Evolutionary conservation across 2,329 filamentous ascomycete species (phyloP), one percentile per base, ranked within the genome.

Genomic region (Diaporthe longicolla): DNA sequence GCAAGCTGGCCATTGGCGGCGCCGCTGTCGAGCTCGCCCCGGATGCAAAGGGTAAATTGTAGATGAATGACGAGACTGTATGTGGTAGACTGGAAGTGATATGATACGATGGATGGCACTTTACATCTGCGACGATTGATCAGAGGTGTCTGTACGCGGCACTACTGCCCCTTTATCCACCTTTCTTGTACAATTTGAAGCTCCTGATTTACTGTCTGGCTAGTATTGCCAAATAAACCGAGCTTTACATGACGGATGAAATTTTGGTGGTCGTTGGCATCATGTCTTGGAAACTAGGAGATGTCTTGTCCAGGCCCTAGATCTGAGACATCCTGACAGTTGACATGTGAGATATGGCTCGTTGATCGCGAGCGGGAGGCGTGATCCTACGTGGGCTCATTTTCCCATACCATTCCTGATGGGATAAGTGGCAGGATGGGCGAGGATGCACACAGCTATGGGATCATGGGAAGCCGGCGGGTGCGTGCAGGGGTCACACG

Each of bases 1-100:
- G 95, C 80, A 97, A 97, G 89, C 86, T 94, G 79, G 94, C 93
- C 75, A 97, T 98, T 82, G 91, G 91, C 35, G 94, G 93, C 26
- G 95, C 92, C 8, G 95, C 93, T 40, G 94, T 90, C 3, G 95
- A 97, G 87, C 86, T 97, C 78, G 80, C 92, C 37, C 78, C 78
- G 10, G 78, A 73, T 32, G 77, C 77, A 8, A 80, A 81, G 76
- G 78, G 79, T 57, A 84, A 82, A 78, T 76, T 80, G 63, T 76
- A 59, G 24, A 15, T 26, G 35, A 72, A 57, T 2, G 32, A 3
- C 21, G 66, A n/a, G n/a, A 50, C 9, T 19, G 26, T 26, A 10
- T 3, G 9, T 19, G 24, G 57, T n/a, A 32, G 11, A n/a, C 35
- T 35, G 48, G 29, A 26, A 35, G n/a, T 54, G 29, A 43, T 13